These are phyloP conservation scores for Eucalyptus polyanthemos DNA, from an alignment of 345 rosid species.

Conservation along the genomic window DNA sequence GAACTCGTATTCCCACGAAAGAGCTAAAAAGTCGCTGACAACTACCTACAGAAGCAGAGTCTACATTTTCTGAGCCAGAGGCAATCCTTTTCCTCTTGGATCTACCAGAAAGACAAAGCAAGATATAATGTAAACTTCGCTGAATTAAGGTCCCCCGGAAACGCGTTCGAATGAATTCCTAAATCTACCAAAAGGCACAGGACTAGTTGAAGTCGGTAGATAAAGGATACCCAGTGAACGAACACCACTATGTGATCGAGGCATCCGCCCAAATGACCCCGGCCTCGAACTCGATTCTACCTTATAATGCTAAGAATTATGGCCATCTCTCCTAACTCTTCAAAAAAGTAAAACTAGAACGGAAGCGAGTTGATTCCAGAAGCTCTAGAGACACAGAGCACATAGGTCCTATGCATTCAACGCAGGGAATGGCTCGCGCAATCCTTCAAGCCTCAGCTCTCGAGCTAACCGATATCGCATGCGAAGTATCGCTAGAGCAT, in stretches of 20 bases:
- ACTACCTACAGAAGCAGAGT: constrained; percentile 22
- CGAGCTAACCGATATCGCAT: background rate
- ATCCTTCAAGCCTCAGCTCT: background rate
- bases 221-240: background rate
- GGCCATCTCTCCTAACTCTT: background rate
- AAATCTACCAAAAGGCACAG: background rate
- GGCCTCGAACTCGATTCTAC: background rate
- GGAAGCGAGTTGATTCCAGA: background rate
- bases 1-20: too few species aligned
- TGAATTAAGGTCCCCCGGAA: background rate
- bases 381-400: background rate
- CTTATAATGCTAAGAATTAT: background rate
- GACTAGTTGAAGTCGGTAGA: background rate
- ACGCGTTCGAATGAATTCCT: background rate
- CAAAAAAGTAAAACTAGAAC: background rate
- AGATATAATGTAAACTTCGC: background rate
- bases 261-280: background rate
- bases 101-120: constrained; percentile 3
- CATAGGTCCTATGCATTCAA: background rate
- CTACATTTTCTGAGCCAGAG: constrained; percentile 29
- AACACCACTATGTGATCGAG: background rate
- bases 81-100: constrained; percentile 49
- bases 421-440: background rate
- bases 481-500: background rate
- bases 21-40: too few species aligned